A percentile compares a stretch with the other conserved stretches of the same genome.
Evolutionary conservation across 257 asterid species (phyloP).

Genomic region (Salvia miltiorrhiza): DNA sequence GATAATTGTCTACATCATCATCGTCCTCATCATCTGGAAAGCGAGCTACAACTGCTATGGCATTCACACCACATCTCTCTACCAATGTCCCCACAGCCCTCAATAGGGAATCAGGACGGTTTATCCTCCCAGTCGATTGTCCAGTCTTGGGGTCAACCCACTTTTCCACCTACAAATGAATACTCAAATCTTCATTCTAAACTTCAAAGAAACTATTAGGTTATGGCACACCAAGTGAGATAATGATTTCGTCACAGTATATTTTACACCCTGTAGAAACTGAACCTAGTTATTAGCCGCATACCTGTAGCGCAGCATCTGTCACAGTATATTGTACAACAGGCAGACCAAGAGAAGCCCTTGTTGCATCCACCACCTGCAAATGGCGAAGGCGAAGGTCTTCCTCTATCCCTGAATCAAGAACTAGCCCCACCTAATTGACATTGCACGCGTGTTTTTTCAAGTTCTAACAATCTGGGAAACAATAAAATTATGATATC

Average conservation of each 20-base stretch:
- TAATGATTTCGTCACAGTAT: neutral
- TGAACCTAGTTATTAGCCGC: neutral
- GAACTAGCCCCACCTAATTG: constrained; percentile 75
- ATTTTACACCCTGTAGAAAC: too few species aligned
- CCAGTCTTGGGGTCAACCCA: constrained; percentile 79
- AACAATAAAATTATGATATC: neutral
- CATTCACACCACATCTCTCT: constrained; percentile 54
- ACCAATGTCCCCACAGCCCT: constrained; percentile 68
- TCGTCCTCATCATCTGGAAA: constrained; percentile 86
- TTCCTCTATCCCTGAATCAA: constrained; percentile 89
- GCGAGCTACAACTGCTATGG: constrained; percentile 85
- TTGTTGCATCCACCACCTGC: constrained; percentile 85
- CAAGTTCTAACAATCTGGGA: constrained; percentile 8
- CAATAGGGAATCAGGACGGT: constrained; percentile 66
- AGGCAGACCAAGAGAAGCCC: constrained; percentile 95
- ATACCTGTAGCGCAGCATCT: constrained; percentile 79
- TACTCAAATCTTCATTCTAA: neutral
- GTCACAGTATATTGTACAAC: constrained; percentile 66
- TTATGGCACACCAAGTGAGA: neutral
- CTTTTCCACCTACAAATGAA: constrained; percentile 56
- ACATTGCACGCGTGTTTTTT: constrained; percentile 16
- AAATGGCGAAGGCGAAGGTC: constrained; percentile 81
- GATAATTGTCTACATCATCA: constrained; percentile 56
- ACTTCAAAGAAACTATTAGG: neutral
- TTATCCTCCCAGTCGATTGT: constrained; percentile 81